A percentile compares a stretch with the other conserved stretches of the same genome.
These are phyloP conservation scores for Agrocybe praecox DNA, from an alignment of 768 basidiomycete species.

Conservation along the genomic window DNA sequence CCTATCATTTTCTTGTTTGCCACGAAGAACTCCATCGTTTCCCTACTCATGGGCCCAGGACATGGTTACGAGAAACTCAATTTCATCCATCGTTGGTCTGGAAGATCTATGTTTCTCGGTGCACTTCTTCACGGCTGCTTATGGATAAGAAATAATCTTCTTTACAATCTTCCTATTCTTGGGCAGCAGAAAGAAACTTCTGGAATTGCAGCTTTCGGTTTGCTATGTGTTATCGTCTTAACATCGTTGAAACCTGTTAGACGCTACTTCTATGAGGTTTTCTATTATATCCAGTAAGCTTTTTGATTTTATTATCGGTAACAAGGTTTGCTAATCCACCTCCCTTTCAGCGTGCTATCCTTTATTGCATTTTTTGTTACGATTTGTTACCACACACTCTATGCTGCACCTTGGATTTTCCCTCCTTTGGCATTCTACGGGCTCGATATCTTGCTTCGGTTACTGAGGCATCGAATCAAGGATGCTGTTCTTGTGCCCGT, in stretches of 20 bases:
- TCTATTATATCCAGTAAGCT: constrained; percentile 78
- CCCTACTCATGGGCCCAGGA: constrained; percentile 62
- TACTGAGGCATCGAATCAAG: constrained; percentile 72
- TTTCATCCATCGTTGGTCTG: constrained; percentile 72
- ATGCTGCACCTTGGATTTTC: constrained; percentile 82
- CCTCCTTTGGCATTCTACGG: constrained; percentile 81
- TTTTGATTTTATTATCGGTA: background rate
- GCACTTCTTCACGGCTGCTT: constrained; percentile 59
- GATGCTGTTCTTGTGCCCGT: constrained; percentile 70
- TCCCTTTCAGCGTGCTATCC: constrained; percentile 47
- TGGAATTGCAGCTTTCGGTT: constrained; percentile 69
- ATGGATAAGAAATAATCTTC: constrained; percentile 78
- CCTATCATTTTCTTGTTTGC: constrained; percentile 63
- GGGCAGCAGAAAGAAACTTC: constrained; percentile 73
- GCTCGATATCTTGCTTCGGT: constrained; percentile 70
- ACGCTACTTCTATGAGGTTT: constrained; percentile 62
- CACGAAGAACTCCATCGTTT: constrained; percentile 66
- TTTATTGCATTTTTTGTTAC: constrained; percentile 67
- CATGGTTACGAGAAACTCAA: constrained; percentile 74
- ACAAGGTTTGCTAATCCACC: background rate
- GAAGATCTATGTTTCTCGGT: constrained; percentile 54
- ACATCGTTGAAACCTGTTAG: constrained; percentile 68
- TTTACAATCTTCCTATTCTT: constrained; percentile 58
- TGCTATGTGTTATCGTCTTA: constrained; percentile 67
- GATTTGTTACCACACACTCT: constrained; percentile 83